Percentiles rank a stretch among this genome's conserved stretches.
Evolutionary conservation across 441 rosid genomes (phyloP).

Genomic region (Corymbia calophylla): DNA sequence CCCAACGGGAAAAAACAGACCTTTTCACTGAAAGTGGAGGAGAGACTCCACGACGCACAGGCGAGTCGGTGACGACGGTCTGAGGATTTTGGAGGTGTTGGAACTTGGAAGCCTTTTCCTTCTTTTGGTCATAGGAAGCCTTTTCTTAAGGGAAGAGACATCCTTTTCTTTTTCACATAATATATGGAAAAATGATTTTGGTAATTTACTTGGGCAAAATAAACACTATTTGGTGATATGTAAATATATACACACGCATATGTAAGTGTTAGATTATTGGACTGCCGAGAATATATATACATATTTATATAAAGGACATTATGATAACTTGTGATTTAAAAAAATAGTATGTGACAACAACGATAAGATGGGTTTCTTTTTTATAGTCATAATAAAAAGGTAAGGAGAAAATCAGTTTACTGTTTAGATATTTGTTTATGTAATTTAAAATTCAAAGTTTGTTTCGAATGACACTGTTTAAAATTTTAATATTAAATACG

Average conservation of each 20-base stretch:
- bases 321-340: not conserved
- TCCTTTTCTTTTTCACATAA: not conserved
- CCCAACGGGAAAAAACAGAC: not conserved
- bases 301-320: not conserved
- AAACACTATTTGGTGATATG: not conserved
- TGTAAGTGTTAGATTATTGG: not conserved
- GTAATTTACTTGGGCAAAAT: not conserved
- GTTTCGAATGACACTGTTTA: fast-evolving
- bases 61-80: not conserved
- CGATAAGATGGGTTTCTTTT: not conserved
- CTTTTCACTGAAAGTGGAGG: not conserved
- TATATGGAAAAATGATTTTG: not conserved
- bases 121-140: no score
- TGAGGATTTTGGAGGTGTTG: not conserved
- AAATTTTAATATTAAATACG: not conserved
- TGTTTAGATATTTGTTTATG: not conserved
- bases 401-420: not conserved
- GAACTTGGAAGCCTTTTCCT: not conserved
- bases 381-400: not conserved
- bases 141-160: not conserved
- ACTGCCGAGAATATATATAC: not conserved
- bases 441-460: not conserved
- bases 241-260: not conserved
- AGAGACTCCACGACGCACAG: not conserved
- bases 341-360: not conserved